These are phyloP conservation scores for Solanum medicagineum DNA, from an alignment of 257 asterid genomes.

Conservation along the genomic window DNA sequence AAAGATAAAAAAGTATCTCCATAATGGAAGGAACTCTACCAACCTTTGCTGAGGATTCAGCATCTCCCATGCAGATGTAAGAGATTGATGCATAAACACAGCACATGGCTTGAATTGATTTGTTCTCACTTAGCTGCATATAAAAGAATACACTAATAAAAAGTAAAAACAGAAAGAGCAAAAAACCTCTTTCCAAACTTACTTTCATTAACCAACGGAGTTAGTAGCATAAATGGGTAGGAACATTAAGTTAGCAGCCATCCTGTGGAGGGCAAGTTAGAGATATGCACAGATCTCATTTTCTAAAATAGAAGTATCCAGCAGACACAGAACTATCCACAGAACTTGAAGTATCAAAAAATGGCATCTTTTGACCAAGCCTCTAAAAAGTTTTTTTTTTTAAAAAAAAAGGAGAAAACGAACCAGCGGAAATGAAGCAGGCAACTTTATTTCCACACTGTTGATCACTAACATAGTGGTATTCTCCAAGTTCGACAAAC, in stretches of 20 bases:
- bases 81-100: conserved; percentile 86
- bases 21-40: neutral
- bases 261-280: neutral
- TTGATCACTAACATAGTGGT: neutral
- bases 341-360: neutral
- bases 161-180: neutral
- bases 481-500: neutral
- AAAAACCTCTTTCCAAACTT: neutral
- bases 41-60: conserved; percentile 87
- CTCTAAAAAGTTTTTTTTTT: neutral
- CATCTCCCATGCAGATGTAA: conserved; percentile 84
- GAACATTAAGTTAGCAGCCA: neutral
- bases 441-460: neutral
- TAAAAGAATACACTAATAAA: neutral
- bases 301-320: neutral
- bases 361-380: neutral
- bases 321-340: neutral
- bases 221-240: neutral
- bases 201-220: neutral
- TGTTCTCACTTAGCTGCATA: conserved; percentile 64
- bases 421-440: neutral
- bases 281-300: neutral
- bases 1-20: neutral
- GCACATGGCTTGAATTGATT: conserved; percentile 78
- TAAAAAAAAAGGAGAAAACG: neutral